Conservation (phyloP, 805 yeast genomes). For the Yarrowia divulgata region DNA sequence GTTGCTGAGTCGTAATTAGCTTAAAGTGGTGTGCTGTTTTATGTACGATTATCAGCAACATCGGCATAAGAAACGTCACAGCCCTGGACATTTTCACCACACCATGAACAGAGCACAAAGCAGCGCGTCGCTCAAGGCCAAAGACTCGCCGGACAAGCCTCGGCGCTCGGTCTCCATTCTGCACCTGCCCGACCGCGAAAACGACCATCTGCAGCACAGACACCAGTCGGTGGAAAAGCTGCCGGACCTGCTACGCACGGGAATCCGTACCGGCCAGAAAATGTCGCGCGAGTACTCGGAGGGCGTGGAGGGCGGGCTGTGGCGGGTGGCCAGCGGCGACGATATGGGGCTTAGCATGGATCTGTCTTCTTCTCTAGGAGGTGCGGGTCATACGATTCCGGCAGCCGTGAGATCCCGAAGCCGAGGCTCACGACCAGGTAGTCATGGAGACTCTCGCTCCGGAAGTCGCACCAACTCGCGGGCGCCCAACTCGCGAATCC, state of each 20-base stretch:
- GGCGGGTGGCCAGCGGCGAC: conserved; percentile 34
- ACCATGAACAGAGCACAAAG: conserved; percentile 21
- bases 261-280: conserved; percentile 30
- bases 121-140: conserved; percentile 19
- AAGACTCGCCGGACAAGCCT: conserved; percentile 27
- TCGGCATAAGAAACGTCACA: neutral
- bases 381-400: neutral
- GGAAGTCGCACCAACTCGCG: conserved; percentile 14
- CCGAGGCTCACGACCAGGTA: conserved; percentile 23
- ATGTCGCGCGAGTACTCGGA: conserved; percentile 41
- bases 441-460: conserved; percentile 20
- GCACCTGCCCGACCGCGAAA: conserved; percentile 29
- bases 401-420: conserved; percentile 9
- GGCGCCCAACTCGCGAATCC: conserved; percentile 34
- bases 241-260: conserved; percentile 32
- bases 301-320: conserved; percentile 36
- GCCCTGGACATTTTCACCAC: neutral
- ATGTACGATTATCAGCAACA: neutral
- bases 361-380: neutral
- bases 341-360: conserved; percentile 19
- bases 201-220: conserved; percentile 2
- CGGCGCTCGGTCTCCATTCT: conserved; percentile 26
- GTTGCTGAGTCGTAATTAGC: too few species aligned
- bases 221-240: conserved; percentile 28
- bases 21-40: conserved; percentile 13